Evolutionary conservation across 805 yeast species (phyloP).

Genomic region (Saturnispora sanitii): DNA sequence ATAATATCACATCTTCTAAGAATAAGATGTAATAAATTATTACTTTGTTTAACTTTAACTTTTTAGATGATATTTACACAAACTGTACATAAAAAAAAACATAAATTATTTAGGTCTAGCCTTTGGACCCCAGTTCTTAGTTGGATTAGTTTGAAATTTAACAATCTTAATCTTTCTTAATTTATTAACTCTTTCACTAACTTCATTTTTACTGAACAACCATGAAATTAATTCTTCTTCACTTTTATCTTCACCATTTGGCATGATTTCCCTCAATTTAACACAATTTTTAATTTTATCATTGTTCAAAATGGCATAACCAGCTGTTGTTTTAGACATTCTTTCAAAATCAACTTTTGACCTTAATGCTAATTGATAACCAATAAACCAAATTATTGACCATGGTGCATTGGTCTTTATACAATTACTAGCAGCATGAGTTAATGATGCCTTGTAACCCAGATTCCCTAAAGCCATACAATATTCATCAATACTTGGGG

Average conservation of each 20-base stretch:
- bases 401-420: slow-evolving; percentile 88
- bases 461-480: slow-evolving; percentile 76
- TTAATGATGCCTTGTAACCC: slow-evolving; percentile 73
- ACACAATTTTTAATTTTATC: slow-evolving; percentile 28
- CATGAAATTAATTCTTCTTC: slow-evolving; percentile 23
- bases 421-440: slow-evolving; percentile 82
- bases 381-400: slow-evolving; percentile 64
- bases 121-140: slow-evolving; percentile 85
- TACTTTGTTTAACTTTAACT: too few species aligned
- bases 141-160: slow-evolving; percentile 85
- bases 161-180: slow-evolving; percentile 72
- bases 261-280: slow-evolving; percentile 19
- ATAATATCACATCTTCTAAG: too few species aligned
- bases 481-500: slow-evolving; percentile 65
- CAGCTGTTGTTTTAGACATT: slow-evolving; percentile 43
- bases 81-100: background rate
- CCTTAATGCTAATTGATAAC: slow-evolving; percentile 50
- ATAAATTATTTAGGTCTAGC: slow-evolving; percentile 57
- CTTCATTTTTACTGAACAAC: slow-evolving; percentile 53
- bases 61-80: background rate
- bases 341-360: slow-evolving; percentile 33
- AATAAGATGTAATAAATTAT: too few species aligned
- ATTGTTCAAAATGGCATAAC: slow-evolving; percentile 45
- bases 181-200: slow-evolving; percentile 46
- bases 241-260: slow-evolving; percentile 16